Base-by-base conservation (phyloP, 495 filamentous ascomycete species). In the Penicillium lagena region DNA sequence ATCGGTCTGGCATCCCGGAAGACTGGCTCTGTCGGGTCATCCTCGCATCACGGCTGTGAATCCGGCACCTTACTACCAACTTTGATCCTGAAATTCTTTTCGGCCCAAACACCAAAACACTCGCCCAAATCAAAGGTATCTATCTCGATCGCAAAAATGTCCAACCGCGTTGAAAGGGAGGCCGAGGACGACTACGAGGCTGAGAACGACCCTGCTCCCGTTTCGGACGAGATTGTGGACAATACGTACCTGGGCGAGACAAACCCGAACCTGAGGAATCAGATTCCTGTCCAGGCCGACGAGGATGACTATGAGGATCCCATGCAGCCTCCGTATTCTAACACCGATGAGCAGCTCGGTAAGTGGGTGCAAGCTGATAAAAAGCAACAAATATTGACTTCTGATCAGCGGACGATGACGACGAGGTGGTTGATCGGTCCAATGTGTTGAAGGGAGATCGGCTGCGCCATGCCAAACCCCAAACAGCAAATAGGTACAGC, bases 131-230 rank as follows among this genome's bases (percentile, higher is more conserved):
- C 22, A 22, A 22, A 22, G 22, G 2, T 22, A 4, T 22, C 22
- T 22, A 22, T 22, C 22, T 22, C 6, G 22, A 22, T 4, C 22
- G 22, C 22, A 22, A 22, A 22, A 22, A 63, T 59, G 57, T 51
- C 55, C 11, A 58, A 46, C 48, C 49, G 14, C 34, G 17, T 22
- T n/a, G 54, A 66, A 49, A 46, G 57, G 50, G 46, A 54, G 39
- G 59, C 50, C 22, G 62, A 66, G 35, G 62, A 63, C 41, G 1
- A 1, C 35, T 63, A 61, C 50, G 60, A 66, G 45, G 39, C 29
- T 9, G 43, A 58, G 33, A 63, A 56, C 35, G 62, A 66, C 41
- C 0, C 39, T 10, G 53, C 55, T 1, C 59, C 57, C 11, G 45
- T 63, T 10, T 42, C 55, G 5, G 50, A 50, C 11, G 9, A 42